Evolutionary conservation across 805 yeast genomes (phyloP).

Genomic region (Nakazawaea sp.): DNA sequence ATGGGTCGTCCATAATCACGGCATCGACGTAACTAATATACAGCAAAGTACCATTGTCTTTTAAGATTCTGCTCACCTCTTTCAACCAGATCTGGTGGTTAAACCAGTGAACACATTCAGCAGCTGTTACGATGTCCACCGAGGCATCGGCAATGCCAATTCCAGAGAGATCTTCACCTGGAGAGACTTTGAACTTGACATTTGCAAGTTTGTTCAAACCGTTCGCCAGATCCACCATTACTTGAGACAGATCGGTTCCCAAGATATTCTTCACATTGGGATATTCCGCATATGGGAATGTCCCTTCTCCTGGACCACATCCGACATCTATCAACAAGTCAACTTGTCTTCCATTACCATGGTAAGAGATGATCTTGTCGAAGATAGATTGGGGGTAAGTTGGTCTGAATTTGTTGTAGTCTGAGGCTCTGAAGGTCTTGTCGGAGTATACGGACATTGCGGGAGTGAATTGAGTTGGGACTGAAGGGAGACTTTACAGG

Average conservation of each 20-base stretch:
- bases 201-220: constrained; percentile 10
- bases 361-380: constrained; percentile 32
- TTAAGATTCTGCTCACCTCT: constrained; percentile 40
- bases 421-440: constrained; percentile 39
- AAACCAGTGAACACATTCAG: constrained; percentile 81
- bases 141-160: constrained; percentile 21
- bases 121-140: constrained; percentile 63
- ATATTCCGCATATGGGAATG: constrained; percentile 39
- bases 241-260: constrained; percentile 56
- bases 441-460: constrained; percentile 62
- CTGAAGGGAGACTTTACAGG: neutral
- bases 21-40: constrained; percentile 76
- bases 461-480: neutral
- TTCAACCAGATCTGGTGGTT: constrained; percentile 46
- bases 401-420: constrained; percentile 59
- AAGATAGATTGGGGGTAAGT: constrained; percentile 51
- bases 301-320: constrained; percentile 76
- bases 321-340: constrained; percentile 61
- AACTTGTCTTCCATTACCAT: constrained; percentile 23
- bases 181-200: constrained; percentile 16
- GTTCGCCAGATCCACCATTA: constrained; percentile 46
- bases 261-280: constrained; percentile 37
- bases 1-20: constrained; percentile 36
- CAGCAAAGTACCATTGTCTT: constrained; percentile 53
- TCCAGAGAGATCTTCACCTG: constrained; percentile 21